phyloP scores from a whole-genome alignment of 2,329 filamentous ascomycete species.

The Biscogniauxia marginata region DNA sequence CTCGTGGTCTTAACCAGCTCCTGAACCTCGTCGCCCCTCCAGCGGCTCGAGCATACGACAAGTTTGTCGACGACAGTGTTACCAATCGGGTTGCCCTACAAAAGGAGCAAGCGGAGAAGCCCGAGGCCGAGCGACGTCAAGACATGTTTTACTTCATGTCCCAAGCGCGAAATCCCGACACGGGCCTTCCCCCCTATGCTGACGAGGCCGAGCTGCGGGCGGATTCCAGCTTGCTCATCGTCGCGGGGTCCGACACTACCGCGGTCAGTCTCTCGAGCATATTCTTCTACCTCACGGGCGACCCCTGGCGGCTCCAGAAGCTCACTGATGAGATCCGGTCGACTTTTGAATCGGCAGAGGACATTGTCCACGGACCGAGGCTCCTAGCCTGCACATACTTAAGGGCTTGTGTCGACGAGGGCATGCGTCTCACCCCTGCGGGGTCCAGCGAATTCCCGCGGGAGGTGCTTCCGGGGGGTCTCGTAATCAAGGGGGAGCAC shows the following conservation, averaged over 20 bases:
- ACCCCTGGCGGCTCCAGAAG: conserved; percentile 7
- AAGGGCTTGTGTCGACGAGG: conserved; percentile 26
- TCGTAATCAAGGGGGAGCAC: conserved; percentile 15
- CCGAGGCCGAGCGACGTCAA: conserved; percentile 18
- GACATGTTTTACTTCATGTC: conserved; percentile 25
- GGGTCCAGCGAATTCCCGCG: conserved; percentile 18
- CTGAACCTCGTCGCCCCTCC: conserved; percentile 11
- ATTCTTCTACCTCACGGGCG: conserved; percentile 21
- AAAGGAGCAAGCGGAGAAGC: conserved; percentile 7
- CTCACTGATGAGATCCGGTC: conserved; percentile 16
- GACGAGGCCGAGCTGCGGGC: conserved; percentile 15
- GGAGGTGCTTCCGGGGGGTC: conserved; percentile 21
- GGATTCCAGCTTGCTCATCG: conserved; percentile 21
- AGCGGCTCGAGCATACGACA: conserved; percentile 9
- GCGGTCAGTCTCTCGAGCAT: conserved; percentile 14
- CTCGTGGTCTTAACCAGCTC: conserved; percentile 16
- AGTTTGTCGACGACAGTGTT: conserved; percentile 19
- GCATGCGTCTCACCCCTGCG: conserved; percentile 21
- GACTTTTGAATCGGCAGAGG: conserved; percentile 12
- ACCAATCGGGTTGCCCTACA: conserved; percentile 15
- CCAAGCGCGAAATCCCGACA: conserved; percentile 18
- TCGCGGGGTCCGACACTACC: conserved; percentile 25
- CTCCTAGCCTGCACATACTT: conserved; percentile 22
- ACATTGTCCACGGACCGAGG: conserved; percentile 20
- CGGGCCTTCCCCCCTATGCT: conserved; percentile 12